Evolutionary conservation across 129 eudicot species (phyloP), one percentile per base, ranked within the genome.

Genomic region (Heracleum sosnowskyi): DNA sequence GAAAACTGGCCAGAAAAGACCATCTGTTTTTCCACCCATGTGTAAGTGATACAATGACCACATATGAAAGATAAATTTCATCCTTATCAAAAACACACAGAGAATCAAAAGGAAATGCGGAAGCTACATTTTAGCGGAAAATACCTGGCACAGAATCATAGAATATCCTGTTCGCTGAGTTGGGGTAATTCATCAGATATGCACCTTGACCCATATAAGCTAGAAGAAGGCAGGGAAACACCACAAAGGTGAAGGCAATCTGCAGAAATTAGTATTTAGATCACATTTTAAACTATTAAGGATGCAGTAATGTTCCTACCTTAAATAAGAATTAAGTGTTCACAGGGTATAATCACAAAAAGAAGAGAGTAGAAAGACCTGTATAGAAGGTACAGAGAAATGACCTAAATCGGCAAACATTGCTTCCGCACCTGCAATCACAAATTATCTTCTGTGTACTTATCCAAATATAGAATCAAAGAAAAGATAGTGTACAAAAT

Each of bases 201-300:
- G 99, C 92, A 47, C 96, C 99, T 86, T 95, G 99, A 37, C 99
- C 99, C 96, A 95, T 83, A 88, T 95, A 95, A 80, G 99, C 97
- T 74, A 95, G 83, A 41, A 95, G 91, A 83, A 95, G 97, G 84
- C 99, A 95, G n/a, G 99, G 99, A 78, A 91, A 95, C 69, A 95
- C 99, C 70, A 95, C 92, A 62, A 51, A 79, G 15, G 96, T 84
- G 86, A 95, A 95, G 73, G 99, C 97, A 86, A 95, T 92, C 96
- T 91, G 89, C 80, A 79, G 57, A 41, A 76, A 31, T 18, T 70
- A 72, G 41, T 63, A 31, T 66, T 69, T 39, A 73, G n/a, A 74
- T 40, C 60, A 69, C 74, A 44, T 36, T 7, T 28, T 22, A 20
- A 69, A 42, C 45, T 36, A 68, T 33, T 17, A 39, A 18, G 28